phyloP scores from a whole-genome alignment of 768 basidiomycete genomes.

The Thelephora ganbajun region DNA sequence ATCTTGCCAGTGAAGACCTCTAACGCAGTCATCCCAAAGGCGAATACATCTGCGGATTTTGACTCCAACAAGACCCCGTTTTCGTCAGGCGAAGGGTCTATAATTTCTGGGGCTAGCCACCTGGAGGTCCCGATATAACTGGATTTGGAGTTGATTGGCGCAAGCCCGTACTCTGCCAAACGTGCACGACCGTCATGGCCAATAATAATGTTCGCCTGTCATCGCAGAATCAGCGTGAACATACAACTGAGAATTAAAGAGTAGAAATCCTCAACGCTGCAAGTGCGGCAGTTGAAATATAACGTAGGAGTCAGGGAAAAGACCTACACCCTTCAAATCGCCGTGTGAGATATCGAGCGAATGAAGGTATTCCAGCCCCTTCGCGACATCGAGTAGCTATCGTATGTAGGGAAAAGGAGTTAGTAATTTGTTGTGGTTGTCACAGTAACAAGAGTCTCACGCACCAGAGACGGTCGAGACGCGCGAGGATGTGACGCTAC shows the following conservation, averaged over 20 bases:
- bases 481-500: background rate
- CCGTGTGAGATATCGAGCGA: background rate
- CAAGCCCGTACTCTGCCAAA: constrained; percentile 14
- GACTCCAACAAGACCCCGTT: too few relatives aligned
- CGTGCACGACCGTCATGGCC: constrained; percentile 8
- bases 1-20: background rate
- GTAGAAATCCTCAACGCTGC: too few relatives aligned
- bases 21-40: background rate
- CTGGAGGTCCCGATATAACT: background rate
- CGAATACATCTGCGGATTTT: background rate
- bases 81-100: background rate
- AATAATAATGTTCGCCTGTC: background rate
- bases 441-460: background rate
- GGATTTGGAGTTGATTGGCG: constrained; percentile 3
- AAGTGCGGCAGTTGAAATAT: too few relatives aligned
- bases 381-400: background rate
- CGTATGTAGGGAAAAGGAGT: background rate
- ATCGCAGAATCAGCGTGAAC: too few relatives aligned
- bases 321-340: background rate
- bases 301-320: too few relatives aligned
- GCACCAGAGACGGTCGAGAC: background rate
- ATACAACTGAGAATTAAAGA: too few relatives aligned
- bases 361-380: background rate
- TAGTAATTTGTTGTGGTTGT: background rate
- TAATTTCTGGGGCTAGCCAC: background rate